Evolutionary conservation across 768 basidiomycete genomes (phyloP).

Genomic region (Clitopilus passeckerianus): DNA sequence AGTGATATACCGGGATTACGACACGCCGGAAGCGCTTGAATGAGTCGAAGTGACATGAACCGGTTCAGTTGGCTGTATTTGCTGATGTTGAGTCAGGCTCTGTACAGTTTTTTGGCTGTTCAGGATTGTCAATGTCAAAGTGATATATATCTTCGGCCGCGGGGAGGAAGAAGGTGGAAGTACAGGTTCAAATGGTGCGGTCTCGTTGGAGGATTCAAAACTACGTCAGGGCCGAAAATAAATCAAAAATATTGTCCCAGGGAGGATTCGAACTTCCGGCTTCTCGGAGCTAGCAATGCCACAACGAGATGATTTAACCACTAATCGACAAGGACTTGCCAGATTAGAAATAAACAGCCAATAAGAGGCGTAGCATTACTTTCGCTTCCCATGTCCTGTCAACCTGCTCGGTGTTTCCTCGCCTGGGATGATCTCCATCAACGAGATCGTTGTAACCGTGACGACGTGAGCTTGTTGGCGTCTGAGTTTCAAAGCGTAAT

Average conservation of each 20-base stretch:
- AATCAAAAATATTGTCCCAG: constrained; percentile 9
- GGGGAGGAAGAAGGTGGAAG: too few species aligned
- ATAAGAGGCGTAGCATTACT: neutral
- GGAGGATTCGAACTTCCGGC: constrained; percentile 14
- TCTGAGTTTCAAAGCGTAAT: neutral
- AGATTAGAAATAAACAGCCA: neutral
- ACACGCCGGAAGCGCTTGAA: neutral
- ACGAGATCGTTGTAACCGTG: neutral
- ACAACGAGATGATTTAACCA: constrained; percentile 17
- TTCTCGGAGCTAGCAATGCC: constrained; percentile 7
- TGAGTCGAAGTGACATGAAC: neutral
- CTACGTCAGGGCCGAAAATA: neutral
- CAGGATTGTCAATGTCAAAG: neutral
- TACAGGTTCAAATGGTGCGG: too few species aligned
- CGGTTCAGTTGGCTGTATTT: neutral
- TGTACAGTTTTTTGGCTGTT: neutral
- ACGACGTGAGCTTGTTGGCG: neutral
- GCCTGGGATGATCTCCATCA: neutral
- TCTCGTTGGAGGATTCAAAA: too few species aligned
- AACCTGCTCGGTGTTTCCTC: neutral
- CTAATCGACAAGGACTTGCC: constrained; percentile 14
- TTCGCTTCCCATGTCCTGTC: neutral
- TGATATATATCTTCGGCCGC: too few species aligned
- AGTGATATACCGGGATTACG: neutral
- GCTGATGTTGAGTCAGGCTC: neutral